A percentile compares a stretch with the other conserved stretches of the same genome.
Evolutionary conservation across 2,329 filamentous ascomycete species (phyloP).

Genomic region (Xylaria sp.): DNA sequence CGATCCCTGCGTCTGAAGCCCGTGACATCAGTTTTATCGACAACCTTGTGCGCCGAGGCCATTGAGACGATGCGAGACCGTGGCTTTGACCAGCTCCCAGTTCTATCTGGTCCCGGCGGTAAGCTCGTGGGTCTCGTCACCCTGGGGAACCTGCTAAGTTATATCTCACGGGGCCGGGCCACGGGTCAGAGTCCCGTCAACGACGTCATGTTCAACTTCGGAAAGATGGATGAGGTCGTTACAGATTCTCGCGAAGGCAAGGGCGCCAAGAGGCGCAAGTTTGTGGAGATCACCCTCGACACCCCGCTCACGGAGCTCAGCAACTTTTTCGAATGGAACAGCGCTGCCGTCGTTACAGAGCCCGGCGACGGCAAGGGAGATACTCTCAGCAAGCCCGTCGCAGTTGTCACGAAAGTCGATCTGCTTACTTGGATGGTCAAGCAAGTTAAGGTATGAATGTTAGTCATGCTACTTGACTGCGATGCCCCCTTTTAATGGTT

Average conservation of each 20-base stretch:
- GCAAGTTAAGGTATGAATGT: conserved; percentile 53
- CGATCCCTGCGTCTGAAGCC: conserved; percentile 88
- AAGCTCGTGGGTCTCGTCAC: conserved; percentile 92
- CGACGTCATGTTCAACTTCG: conserved; percentile 97
- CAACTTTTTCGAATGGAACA: conserved; percentile 98
- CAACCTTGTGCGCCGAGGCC: conserved; percentile 81
- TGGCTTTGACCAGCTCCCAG: conserved; percentile 96
- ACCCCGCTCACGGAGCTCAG: conserved; percentile 85
- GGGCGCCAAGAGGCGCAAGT: conserved; percentile 69
- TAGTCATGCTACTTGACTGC: not conserved
- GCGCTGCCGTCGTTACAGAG: conserved; percentile 93
- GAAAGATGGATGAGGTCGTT: conserved; percentile 84
- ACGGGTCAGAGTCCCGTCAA: conserved; percentile 77
- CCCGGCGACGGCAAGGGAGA: conserved; percentile 63
- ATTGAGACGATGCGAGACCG: conserved; percentile 99
- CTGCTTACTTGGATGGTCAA: conserved; percentile 91
- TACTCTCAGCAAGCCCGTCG: conserved; percentile 77
- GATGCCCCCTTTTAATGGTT: not conserved
- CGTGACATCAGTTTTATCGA: conserved; percentile 82
- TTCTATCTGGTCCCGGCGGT: conserved; percentile 74
- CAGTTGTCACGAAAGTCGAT: conserved; percentile 96
- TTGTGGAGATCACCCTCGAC: conserved; percentile 93
- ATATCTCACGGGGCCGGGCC: conserved; percentile 85
- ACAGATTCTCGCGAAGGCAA: conserved; percentile 75
- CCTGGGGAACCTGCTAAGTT: conserved; percentile 91